Evolutionary conservation across 1,284 basidiomycete genomes (phyloP).

Genomic region (Sporisorium graminicola): DNA sequence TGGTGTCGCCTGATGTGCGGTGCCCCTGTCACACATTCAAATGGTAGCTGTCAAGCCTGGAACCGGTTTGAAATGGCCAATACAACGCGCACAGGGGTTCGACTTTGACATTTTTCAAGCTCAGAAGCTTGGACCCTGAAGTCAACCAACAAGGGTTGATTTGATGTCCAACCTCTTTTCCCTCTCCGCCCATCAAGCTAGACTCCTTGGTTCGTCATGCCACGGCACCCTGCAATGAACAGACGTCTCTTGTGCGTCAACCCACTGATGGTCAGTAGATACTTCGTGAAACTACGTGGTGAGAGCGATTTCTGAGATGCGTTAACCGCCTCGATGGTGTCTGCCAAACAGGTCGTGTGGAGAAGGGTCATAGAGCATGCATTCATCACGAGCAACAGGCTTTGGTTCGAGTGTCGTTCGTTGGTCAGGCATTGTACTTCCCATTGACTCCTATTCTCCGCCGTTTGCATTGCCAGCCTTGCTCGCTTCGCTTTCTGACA

Average conservation of each 20-base stretch:
- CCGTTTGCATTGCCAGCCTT: not conserved
- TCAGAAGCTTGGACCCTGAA: slow-evolving; percentile 3
- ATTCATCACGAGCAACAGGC: not conserved
- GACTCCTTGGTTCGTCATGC: not conserved
- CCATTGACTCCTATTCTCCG: slow-evolving; percentile 34
- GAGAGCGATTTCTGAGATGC: too few species aligned
- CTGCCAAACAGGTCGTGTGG: too few species aligned
- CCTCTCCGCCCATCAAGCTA: slow-evolving; percentile 2
- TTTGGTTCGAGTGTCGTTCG: too few species aligned
- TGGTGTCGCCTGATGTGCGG: not conserved
- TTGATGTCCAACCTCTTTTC: not conserved
- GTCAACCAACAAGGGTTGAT: not conserved
- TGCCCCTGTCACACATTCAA: slow-evolving; percentile 5
- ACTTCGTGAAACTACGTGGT: too few species aligned
- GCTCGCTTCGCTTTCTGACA: not conserved
- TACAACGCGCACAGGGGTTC: slow-evolving; percentile 4
- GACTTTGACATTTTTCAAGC: too few species aligned
- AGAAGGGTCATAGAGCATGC: not conserved
- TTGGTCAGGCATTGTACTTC: too few species aligned
- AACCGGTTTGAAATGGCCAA: not conserved
- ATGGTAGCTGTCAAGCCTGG: slow-evolving; percentile 4
- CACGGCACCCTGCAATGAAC: not conserved
- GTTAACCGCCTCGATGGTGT: too few species aligned
- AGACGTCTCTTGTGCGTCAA: too few species aligned
- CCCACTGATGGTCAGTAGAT: too few species aligned